phyloP scores from a whole-genome alignment of 2,329 filamentous ascomycete genomes.

The Pseudocercospora vitis region DNA sequence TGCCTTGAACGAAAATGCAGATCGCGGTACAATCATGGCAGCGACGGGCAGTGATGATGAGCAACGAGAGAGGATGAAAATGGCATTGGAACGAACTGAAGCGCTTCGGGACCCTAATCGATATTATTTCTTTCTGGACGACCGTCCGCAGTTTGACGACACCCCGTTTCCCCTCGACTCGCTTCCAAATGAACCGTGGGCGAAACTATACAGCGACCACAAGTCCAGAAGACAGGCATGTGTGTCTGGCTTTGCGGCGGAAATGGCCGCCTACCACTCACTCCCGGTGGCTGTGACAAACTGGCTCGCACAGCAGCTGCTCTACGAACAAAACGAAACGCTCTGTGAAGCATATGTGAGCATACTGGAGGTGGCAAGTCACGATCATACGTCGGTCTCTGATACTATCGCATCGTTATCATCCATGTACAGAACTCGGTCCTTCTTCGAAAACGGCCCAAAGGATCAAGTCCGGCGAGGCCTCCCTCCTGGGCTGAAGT shows the following conservation, averaged over 20 bases:
- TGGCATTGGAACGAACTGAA: constrained; percentile 62
- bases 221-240: constrained; percentile 42
- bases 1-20: constrained; percentile 12
- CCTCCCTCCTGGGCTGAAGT: constrained; percentile 20
- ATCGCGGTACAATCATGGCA: constrained; percentile 43
- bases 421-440: constrained; percentile 26
- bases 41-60: constrained; percentile 43
- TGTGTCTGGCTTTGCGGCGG: constrained; percentile 43
- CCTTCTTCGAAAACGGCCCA: constrained; percentile 21
- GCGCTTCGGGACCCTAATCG: constrained; percentile 52
- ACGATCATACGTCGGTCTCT: constrained; percentile 16
- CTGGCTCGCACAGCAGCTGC: constrained; percentile 47
- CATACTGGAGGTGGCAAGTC: constrained; percentile 27
- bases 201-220: constrained; percentile 36
- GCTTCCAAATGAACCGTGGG: constrained; percentile 39
- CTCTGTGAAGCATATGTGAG: constrained; percentile 40
- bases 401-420: constrained; percentile 22
- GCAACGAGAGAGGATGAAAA: constrained; percentile 51
- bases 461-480: constrained; percentile 12
- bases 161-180: constrained; percentile 32
- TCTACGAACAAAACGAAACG: constrained; percentile 34
- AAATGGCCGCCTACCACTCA: constrained; percentile 40
- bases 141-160: constrained; percentile 16
- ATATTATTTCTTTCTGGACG: constrained; percentile 59
- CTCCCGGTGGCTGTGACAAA: constrained; percentile 42